Conservation (phyloP, 148 eudicot species). For the Spergularia bocconei region DNA sequence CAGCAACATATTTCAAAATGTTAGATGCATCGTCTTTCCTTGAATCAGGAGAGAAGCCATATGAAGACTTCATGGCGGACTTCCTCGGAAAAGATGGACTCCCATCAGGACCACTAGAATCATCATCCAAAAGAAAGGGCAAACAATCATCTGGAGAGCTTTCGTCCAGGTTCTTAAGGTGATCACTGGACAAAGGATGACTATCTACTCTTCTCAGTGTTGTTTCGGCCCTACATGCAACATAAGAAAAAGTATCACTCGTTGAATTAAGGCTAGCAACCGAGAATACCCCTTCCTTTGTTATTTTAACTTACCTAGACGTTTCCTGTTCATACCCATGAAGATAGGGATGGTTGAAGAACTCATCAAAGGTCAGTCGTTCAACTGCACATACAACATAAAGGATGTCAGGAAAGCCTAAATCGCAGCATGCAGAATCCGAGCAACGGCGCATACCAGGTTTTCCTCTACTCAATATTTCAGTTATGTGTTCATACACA, state of each 20-base stretch:
- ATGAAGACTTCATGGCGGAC: constrained; percentile 49
- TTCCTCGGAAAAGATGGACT: constrained; percentile 56
- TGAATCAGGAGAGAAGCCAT: constrained; percentile 58
- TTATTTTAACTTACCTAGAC: constrained; percentile 44
- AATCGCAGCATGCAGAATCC: neutral
- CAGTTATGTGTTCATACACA: neutral
- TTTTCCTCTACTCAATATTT: no score
- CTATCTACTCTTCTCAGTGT: constrained; percentile 38
- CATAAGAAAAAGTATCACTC: constrained; percentile 10
- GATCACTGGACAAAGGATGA: constrained; percentile 36
- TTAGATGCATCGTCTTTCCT: constrained; percentile 34
- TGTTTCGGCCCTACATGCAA: constrained; percentile 41
- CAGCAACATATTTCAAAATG: constrained; percentile 33
- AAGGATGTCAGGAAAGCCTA: constrained; percentile 10
- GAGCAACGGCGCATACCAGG: neutral
- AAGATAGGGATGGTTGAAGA: constrained; percentile 87
- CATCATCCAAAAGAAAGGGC: constrained; percentile 77
- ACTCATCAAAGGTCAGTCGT: constrained; percentile 89
- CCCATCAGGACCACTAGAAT: constrained; percentile 69
- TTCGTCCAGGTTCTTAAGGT: constrained; percentile 45
- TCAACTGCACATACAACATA: constrained; percentile 58
- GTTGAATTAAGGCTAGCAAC: constrained; percentile 1
- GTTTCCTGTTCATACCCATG: constrained; percentile 45
- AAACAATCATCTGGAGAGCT: constrained; percentile 72
- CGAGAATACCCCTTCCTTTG: neutral